phyloP scores from a whole-genome alignment of 129 eudicot species.

The Helichrysum umbraculigerum region DNA sequence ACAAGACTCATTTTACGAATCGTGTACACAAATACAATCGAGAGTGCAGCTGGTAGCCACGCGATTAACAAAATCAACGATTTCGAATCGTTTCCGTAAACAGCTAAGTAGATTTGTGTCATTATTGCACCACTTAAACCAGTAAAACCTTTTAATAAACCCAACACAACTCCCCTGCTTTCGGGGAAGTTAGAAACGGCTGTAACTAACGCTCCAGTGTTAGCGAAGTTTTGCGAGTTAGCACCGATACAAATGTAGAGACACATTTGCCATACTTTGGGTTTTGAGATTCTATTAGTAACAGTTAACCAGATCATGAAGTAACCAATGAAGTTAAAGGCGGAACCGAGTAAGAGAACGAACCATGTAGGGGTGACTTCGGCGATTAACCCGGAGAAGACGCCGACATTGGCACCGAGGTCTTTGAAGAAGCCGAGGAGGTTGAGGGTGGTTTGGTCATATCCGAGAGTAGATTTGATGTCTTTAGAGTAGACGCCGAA shows the following conservation, averaged over 20 bases:
- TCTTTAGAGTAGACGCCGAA: conserved; percentile 58
- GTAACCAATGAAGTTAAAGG: conserved; percentile 51
- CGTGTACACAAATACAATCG: conserved; percentile 50
- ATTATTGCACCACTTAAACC: conserved; percentile 86
- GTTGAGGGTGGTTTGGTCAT: conserved; percentile 68
- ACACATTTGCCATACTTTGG: conserved; percentile 65
- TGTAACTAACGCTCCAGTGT: conserved; percentile 48
- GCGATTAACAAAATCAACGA: conserved; percentile 64
- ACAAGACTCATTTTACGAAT: conserved; percentile 47
- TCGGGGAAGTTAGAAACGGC: conserved; percentile 76
- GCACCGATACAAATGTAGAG: conserved; percentile 62
- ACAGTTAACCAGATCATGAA: conserved; percentile 68
- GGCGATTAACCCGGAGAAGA: conserved; percentile 50
- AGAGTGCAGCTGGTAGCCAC: conserved; percentile 72
- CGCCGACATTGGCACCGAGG: conserved; percentile 59
- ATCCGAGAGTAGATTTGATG: conserved; percentile 50
- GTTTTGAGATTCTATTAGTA: conserved; percentile 36
- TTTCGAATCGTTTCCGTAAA: conserved; percentile 57
- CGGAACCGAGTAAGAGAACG: conserved; percentile 49
- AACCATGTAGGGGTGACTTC: conserved; percentile 59
- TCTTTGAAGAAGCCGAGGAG: conserved; percentile 58
- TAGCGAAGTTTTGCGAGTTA: conserved; percentile 50
- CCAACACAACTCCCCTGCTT: conserved; percentile 70
- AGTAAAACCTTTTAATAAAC: conserved; percentile 72
- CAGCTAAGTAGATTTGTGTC: conserved; percentile 59